Percentiles rank a stretch among this genome's conserved stretches.
These are phyloP conservation scores for Trichoderma simmonsii DNA, from an alignment of 2,329 filamentous ascomycete species.

Conservation along the genomic window DNA sequence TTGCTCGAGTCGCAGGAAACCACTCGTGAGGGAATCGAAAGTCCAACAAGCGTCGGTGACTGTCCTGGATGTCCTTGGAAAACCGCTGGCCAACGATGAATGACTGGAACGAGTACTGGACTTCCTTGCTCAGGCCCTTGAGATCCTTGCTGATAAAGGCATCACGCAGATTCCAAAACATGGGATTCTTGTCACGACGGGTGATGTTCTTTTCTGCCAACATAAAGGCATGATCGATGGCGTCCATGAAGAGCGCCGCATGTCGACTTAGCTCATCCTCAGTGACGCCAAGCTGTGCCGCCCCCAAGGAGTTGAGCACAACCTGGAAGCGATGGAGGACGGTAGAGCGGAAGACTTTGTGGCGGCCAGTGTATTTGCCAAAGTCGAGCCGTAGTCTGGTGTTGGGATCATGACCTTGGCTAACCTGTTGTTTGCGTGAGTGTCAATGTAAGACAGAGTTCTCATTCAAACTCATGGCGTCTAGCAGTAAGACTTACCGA, in stretches of 20 bases:
- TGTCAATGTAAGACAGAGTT: not conserved
- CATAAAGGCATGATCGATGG: slow-evolving; percentile 44
- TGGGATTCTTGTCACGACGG: slow-evolving; percentile 45
- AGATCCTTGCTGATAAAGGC: slow-evolving; percentile 56
- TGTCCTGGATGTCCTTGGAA: slow-evolving; percentile 49
- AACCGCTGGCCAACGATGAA: slow-evolving; percentile 58
- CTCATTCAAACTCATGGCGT: not conserved
- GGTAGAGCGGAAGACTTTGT: slow-evolving; percentile 34
- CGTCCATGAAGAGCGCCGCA: slow-evolving; percentile 43
- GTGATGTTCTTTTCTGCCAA: slow-evolving; percentile 41
- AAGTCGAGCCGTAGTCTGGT: slow-evolving; percentile 30
- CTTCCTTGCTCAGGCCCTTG: slow-evolving; percentile 50
- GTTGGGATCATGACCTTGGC: slow-evolving; percentile 35
- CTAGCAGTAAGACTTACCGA: slow-evolving; percentile 25
- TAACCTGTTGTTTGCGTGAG: slow-evolving; percentile 25
- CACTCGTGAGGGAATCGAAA: slow-evolving; percentile 87
- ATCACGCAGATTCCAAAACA: slow-evolving; percentile 57
- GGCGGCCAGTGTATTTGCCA: slow-evolving; percentile 27
- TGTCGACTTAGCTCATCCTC: slow-evolving; percentile 45
- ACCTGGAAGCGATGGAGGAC: slow-evolving; percentile 37
- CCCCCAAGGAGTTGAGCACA: slow-evolving; percentile 32
- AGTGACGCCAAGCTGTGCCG: slow-evolving; percentile 27
- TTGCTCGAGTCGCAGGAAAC: slow-evolving; percentile 77
- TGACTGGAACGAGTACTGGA: slow-evolving; percentile 67
- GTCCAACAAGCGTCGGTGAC: slow-evolving; percentile 62